phyloP scores from a whole-genome alignment of 352 stramenopile species.

The Globisporangium cystogenes region DNA sequence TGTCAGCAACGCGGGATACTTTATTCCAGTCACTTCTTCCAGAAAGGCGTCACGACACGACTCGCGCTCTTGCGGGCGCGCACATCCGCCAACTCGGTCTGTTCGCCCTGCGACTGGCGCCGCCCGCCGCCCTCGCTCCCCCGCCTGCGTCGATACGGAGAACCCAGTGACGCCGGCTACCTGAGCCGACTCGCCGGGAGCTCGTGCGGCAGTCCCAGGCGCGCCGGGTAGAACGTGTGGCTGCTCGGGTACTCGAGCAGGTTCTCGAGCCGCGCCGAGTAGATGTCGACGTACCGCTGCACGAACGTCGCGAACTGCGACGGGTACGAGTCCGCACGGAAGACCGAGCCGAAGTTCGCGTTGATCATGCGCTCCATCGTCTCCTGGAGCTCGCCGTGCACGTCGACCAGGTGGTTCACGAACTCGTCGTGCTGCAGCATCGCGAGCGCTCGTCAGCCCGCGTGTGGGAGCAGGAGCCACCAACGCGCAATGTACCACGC shows the following conservation, averaged over 20 bases:
- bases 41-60: too few species aligned
- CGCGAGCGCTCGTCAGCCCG: slow-evolving; percentile 13
- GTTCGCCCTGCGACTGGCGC: too few species aligned
- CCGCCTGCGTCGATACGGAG: too few species aligned
- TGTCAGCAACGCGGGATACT: background rate
- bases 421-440: slow-evolving; percentile 45
- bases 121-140: too few species aligned
- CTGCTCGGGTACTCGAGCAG: slow-evolving; percentile 74
- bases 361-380: slow-evolving; percentile 82
- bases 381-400: slow-evolving; percentile 54
- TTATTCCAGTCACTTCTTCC: background rate
- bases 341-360: slow-evolving; percentile 85
- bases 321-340: slow-evolving; percentile 75
- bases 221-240: slow-evolving; percentile 84
- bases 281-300: slow-evolving; percentile 86
- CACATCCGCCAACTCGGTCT: too few species aligned
- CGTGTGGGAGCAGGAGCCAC: too few species aligned
- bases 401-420: slow-evolving; percentile 52
- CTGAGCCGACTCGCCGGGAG: slow-evolving; percentile 10
- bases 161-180: background rate
- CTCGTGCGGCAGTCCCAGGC: slow-evolving; percentile 56
- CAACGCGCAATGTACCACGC: too few species aligned
- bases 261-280: slow-evolving; percentile 82
- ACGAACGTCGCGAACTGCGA: slow-evolving; percentile 86
- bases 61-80: too few species aligned